Percentiles rank a stretch among this genome's conserved stretches.
Evolutionary conservation across 83 land plant genomes (phyloP).

Genomic region (Picea abies): DNA sequence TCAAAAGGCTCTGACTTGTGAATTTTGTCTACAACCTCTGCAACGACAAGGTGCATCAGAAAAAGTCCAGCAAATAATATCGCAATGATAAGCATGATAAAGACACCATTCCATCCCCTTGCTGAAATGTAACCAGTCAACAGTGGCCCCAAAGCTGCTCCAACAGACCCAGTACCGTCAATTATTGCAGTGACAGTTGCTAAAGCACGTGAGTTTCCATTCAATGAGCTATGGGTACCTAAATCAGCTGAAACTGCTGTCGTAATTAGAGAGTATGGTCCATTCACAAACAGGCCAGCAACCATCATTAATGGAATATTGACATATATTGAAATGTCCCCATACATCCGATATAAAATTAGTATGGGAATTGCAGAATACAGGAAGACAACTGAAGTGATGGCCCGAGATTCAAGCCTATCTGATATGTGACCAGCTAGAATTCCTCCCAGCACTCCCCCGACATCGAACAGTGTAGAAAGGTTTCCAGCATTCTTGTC

Average conservation of each 20-base stretch:
- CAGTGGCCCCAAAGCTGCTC: conserved; percentile 94
- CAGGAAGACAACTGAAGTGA: conserved; percentile 53
- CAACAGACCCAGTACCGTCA: conserved; percentile 94
- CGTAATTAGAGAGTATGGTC: conserved; percentile 90
- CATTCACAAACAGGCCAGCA: conserved; percentile 83
- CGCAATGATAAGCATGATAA: conserved; percentile 72
- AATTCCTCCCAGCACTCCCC: conserved; percentile 87
- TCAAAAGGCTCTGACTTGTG: neutral
- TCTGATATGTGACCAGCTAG: conserved; percentile 83
- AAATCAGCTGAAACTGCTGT: conserved; percentile 95
- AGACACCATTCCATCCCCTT: conserved; percentile 82
- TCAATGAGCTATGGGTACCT: conserved; percentile 65
- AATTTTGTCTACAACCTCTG: conserved; percentile 45
- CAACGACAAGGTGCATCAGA: conserved; percentile 52
- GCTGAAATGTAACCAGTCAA: conserved; percentile 88
- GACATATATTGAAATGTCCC: conserved; percentile 48
- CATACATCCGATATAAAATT: conserved; percentile 64
- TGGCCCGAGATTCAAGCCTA: conserved; percentile 56
- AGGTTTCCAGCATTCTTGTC: conserved; percentile 80
- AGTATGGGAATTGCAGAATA: conserved; percentile 65
- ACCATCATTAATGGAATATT: conserved; percentile 68
- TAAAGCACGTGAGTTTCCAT: conserved; percentile 74
- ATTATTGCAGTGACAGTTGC: conserved; percentile 94
- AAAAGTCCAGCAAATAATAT: conserved; percentile 54
- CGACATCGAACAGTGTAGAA: conserved; percentile 84